Percentiles rank a stretch among this genome's conserved stretches.
These are phyloP conservation scores for Kalaharituber pfeilii DNA, from an alignment of 2,329 filamentous ascomycete species.

Conservation along the genomic window DNA sequence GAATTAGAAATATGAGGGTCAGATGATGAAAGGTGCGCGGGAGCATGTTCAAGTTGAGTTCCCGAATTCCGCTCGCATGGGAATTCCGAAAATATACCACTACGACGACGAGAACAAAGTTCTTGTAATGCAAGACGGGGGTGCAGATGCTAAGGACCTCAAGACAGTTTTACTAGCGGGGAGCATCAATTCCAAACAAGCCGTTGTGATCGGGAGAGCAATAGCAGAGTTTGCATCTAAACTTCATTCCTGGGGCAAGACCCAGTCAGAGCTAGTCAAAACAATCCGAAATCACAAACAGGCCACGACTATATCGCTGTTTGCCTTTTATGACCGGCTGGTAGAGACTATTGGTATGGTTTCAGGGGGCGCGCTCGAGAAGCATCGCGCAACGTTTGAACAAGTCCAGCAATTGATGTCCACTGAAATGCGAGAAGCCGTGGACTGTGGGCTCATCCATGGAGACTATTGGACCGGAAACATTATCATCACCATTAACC, in stretches of 20 bases:
- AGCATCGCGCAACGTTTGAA: background rate
- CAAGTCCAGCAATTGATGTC: background rate
- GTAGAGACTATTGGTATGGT: background rate
- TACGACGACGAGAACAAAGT: background rate
- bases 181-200: background rate
- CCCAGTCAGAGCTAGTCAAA: background rate
- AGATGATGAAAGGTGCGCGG: background rate
- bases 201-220: background rate
- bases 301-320: background rate
- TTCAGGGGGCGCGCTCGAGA: background rate
- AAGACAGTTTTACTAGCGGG: background rate
- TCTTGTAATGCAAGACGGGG: background rate
- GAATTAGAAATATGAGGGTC: background rate
- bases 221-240: background rate
- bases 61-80: background rate
- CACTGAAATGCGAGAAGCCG: background rate
- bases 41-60: background rate
- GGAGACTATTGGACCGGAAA: conserved; percentile 2
- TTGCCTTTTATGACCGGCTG: background rate
- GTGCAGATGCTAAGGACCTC: background rate
- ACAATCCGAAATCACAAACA: background rate
- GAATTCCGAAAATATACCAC: background rate
- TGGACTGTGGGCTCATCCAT: background rate
- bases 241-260: background rate
- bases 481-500: background rate